A percentile compares a stretch with the other conserved stretches of the same genome.
Evolutionary conservation across 2,329 filamentous ascomycete species (phyloP).

Genomic region (Chrysoporthe cubensis): DNA sequence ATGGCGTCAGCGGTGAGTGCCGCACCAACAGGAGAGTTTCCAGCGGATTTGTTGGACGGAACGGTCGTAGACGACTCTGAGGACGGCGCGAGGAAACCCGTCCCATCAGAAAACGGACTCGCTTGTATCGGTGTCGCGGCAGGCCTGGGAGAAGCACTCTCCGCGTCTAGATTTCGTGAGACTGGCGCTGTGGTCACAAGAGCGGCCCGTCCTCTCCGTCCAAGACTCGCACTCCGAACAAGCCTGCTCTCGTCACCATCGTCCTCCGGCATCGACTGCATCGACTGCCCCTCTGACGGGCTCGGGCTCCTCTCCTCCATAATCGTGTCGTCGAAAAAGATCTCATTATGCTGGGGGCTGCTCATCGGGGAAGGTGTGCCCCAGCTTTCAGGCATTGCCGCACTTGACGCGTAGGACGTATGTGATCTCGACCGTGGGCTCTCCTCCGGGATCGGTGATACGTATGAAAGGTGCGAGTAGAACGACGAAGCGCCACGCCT

Average conservation of each 20-base stretch:
- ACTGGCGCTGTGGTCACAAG: constrained; percentile 47
- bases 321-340: constrained; percentile 54
- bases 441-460: constrained; percentile 79
- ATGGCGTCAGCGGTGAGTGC: constrained; percentile 50
- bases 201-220: constrained; percentile 62
- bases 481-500: constrained; percentile 66
- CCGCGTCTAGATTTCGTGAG: constrained; percentile 1
- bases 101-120: constrained; percentile 48
- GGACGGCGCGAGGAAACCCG: constrained; percentile 51
- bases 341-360: constrained; percentile 52
- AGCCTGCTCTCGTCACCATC: constrained; percentile 59
- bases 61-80: constrained; percentile 51
- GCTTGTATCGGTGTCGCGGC: constrained; percentile 42
- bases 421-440: constrained; percentile 60
- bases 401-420: constrained; percentile 72
- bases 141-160: constrained; percentile 38
- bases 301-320: constrained; percentile 44
- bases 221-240: constrained; percentile 64
- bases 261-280: constrained; percentile 47
- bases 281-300: constrained; percentile 18
- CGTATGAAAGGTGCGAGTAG: constrained; percentile 67
- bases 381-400: constrained; percentile 73
- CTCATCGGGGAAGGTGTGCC: constrained; percentile 51
- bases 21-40: constrained; percentile 30
- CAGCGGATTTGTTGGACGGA: constrained; percentile 36